Evolutionary conservation across 345 rosid genomes (phyloP).

Genomic region (Atalantia buxifolia): DNA sequence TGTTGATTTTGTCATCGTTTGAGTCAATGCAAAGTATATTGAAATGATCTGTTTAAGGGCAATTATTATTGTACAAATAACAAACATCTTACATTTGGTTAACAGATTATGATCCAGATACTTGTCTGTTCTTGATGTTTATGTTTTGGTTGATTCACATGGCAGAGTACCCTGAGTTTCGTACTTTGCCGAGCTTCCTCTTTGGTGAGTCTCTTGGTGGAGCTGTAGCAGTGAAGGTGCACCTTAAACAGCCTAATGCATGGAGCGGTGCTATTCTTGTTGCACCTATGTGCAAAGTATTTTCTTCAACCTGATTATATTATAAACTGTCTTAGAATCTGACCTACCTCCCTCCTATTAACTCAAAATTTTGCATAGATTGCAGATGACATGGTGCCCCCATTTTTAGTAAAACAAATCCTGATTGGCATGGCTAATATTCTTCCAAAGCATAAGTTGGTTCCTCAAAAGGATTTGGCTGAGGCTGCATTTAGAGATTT

Average conservation of each 20-base stretch:
- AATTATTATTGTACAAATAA: background rate
- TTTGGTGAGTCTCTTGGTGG: constrained; percentile 98
- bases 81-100: background rate
- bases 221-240: constrained; percentile 87
- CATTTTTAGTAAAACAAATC: constrained; percentile 46
- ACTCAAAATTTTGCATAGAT: constrained; percentile 43
- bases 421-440: constrained; percentile 68
- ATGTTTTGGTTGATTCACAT: constrained; percentile 21
- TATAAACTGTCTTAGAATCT: background rate
- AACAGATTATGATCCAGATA: background rate
- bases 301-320: constrained; percentile 15
- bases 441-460: constrained; percentile 79
- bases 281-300: constrained; percentile 99
- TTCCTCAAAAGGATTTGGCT: constrained; percentile 86
- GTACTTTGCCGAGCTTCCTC: constrained; percentile 68
- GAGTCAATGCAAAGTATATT: background rate
- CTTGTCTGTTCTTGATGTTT: constrained; percentile 2
- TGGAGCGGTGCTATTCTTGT: constrained; percentile 91
- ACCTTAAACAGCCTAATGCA: constrained; percentile 73
- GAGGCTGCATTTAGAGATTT: constrained; percentile 68
- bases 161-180: constrained; percentile 57
- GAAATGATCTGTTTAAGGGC: background rate
- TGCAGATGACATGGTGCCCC: constrained; percentile 86
- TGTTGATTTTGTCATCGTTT: background rate
- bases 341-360: constrained; percentile 6